Base-by-base conservation (phyloP, 2,329 filamentous ascomycete genomes). In the Bipolaris oryzae region DNA sequence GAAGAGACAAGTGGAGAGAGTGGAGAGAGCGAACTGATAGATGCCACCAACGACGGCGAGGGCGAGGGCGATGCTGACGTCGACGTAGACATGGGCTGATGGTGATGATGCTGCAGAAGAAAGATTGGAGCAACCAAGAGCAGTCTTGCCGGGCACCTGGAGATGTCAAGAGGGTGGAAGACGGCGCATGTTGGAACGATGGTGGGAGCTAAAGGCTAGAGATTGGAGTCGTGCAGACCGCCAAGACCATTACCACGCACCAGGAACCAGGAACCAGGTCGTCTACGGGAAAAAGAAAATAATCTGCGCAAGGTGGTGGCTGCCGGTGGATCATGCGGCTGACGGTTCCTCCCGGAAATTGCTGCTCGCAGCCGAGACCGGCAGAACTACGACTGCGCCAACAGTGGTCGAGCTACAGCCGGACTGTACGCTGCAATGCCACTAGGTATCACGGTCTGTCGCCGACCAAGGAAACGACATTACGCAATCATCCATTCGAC, bases 21-120 rank as follows among this genome's bases (percentile, higher is more conserved):
- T 25, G 50, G 46, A 3, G 55, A 49, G 7, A 57, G 55, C 16
- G 55, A 57, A 34, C 15, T 53, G 7, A 21, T 57, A n/a, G 55
- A 57, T 49, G 47, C 18, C 7, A 37, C n/a, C 16, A 33, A 31
- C 15, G 50, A 46, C 13, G 41, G 37, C 11, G 47, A 28, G 25
- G 25, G 37, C 11, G 47, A 31, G 10, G 28, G 37, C 11, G 47
- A 52, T 20, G 41, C 31, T 11, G 47, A 52, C 28, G 53, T 28
- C 7, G 53, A 61, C 18, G 44, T 59, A 16, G 39, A 59, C n/a
- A 61, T 61, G 59, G 49, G 43, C 5, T 56, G 59, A 59, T n/a
- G 59, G 54, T n/a, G 20, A 21, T 25, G 20, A 16, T n/a, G 10
- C 33, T 9, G 11, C 37, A 16, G 23, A 34, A 39, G 9, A 44